Percentiles rank a stretch among this genome's conserved stretches.
Conservation (phyloP, 2,329 filamentous ascomycete species). For the Calonectria pteridis region DNA sequence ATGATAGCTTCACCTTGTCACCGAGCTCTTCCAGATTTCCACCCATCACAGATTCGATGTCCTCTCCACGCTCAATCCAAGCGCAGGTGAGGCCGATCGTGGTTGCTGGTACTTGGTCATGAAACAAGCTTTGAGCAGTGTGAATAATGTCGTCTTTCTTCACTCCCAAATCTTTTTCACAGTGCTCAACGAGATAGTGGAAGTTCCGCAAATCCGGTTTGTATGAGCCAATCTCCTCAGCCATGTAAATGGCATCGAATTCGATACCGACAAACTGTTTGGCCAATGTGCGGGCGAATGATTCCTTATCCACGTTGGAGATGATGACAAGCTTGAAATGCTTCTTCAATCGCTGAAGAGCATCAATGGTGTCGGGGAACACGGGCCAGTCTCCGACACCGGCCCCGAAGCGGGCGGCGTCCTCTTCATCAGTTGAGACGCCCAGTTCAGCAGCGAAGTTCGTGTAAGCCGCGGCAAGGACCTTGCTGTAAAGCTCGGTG, state of each 20-base stretch:
- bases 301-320: constrained; percentile 66
- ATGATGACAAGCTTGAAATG: constrained; percentile 70
- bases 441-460: constrained; percentile 57
- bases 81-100: constrained; percentile 69
- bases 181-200: constrained; percentile 69
- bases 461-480: constrained; percentile 62
- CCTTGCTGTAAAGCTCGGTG: constrained; percentile 65
- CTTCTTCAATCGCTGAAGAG: constrained; percentile 59
- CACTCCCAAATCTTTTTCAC: constrained; percentile 66
- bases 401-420: constrained; percentile 62
- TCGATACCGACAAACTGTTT: constrained; percentile 58
- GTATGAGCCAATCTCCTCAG: constrained; percentile 77
- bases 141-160: constrained; percentile 68
- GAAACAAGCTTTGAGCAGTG: constrained; percentile 74
- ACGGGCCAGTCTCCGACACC: constrained; percentile 66
- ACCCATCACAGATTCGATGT: constrained; percentile 38
- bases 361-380: constrained; percentile 68
- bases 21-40: constrained; percentile 25
- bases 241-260: constrained; percentile 75
- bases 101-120: constrained; percentile 75
- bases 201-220: constrained; percentile 77
- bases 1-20: constrained; percentile 18
- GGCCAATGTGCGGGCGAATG: constrained; percentile 37
- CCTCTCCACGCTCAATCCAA: constrained; percentile 70
- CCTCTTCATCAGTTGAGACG: constrained; percentile 48